Conservation (phyloP, 2,329 filamentous ascomycete species). For the Tothia fuscella region DNA sequence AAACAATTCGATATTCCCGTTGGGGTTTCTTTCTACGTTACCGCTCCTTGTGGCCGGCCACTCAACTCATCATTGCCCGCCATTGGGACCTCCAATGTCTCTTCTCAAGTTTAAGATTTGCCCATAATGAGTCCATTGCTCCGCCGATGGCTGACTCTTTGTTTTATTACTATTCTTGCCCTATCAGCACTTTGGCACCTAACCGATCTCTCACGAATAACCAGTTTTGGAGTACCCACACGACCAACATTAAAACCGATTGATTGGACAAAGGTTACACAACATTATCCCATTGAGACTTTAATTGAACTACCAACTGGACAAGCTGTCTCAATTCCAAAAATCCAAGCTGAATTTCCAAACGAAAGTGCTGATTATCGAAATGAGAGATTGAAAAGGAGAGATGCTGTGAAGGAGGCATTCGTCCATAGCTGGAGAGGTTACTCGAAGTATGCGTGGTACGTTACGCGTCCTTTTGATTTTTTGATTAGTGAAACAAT, state of each 20-base stretch:
- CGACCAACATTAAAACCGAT: background rate
- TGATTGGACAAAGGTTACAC: background rate
- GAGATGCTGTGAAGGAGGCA: slow-evolving; percentile 23
- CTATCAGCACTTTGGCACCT: no score
- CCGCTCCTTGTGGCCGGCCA: no score
- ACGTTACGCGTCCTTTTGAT: no score
- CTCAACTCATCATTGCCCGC: no score
- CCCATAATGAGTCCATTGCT: background rate
- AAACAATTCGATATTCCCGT: no score
- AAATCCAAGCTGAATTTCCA: slow-evolving; percentile 26
- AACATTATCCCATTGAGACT: slow-evolving; percentile 19
- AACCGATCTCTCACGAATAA: no score
- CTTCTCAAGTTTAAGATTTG: no score
- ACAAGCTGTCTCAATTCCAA: slow-evolving; percentile 20
- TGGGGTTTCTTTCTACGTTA: no score
- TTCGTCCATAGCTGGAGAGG: slow-evolving; percentile 33
- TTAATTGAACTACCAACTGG: slow-evolving; percentile 23
- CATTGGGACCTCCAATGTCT: no score
- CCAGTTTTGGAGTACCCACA: no score
- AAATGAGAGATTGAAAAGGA: slow-evolving; percentile 20
- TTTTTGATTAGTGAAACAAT: no score
- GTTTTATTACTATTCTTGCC: no score
- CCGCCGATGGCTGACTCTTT: background rate
- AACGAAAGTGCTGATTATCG: slow-evolving; percentile 21
- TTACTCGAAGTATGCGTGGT: slow-evolving; percentile 42